These are phyloP conservation scores for Ophiostoma sp. DNA, from an alignment of 2,329 filamentous ascomycete species.

Conservation along the genomic window DNA sequence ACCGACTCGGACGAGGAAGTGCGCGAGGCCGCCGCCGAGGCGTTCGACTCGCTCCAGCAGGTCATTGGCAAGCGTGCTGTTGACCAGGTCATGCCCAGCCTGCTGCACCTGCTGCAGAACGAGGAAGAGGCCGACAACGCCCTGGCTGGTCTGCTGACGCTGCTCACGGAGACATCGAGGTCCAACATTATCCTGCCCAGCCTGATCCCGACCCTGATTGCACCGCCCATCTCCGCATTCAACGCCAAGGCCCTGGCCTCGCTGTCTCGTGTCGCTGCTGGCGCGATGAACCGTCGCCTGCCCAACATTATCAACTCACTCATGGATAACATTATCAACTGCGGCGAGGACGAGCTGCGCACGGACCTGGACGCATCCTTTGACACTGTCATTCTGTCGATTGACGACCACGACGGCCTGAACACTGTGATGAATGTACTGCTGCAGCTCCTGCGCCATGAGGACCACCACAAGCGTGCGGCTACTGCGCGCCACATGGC, in stretches of 20 bases:
- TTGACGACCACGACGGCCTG: slow-evolving; percentile 92
- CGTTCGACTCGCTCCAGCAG: slow-evolving; percentile 91
- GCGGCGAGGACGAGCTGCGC: slow-evolving; percentile 67
- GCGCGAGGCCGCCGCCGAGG: slow-evolving; percentile 90
- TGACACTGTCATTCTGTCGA: slow-evolving; percentile 82
- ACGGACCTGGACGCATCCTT: slow-evolving; percentile 74
- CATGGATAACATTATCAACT: slow-evolving; percentile 83
- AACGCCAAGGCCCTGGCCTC: slow-evolving; percentile 93
- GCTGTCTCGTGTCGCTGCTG: slow-evolving; percentile 81
- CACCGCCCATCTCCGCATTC: slow-evolving; percentile 85
- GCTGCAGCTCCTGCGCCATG: slow-evolving; percentile 79
- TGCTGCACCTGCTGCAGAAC: slow-evolving; percentile 81
- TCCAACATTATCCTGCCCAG: slow-evolving; percentile 97
- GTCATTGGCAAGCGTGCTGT: slow-evolving; percentile 91
- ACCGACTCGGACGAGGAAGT: slow-evolving; percentile 88
- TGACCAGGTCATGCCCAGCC: slow-evolving; percentile 88
- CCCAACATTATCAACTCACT: slow-evolving; percentile 88
- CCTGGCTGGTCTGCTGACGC: slow-evolving; percentile 81
- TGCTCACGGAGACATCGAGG: slow-evolving; percentile 86
- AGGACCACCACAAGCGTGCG: slow-evolving; percentile 80
- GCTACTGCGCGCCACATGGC: slow-evolving; percentile 73
- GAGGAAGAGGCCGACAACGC: slow-evolving; percentile 88
- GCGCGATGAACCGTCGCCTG: slow-evolving; percentile 83
- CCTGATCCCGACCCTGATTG: slow-evolving; percentile 86
- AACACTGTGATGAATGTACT: slow-evolving; percentile 95